Base-by-base conservation (phyloP, 2,329 filamentous ascomycete species). In the Paradendryphiella salina region DNA sequence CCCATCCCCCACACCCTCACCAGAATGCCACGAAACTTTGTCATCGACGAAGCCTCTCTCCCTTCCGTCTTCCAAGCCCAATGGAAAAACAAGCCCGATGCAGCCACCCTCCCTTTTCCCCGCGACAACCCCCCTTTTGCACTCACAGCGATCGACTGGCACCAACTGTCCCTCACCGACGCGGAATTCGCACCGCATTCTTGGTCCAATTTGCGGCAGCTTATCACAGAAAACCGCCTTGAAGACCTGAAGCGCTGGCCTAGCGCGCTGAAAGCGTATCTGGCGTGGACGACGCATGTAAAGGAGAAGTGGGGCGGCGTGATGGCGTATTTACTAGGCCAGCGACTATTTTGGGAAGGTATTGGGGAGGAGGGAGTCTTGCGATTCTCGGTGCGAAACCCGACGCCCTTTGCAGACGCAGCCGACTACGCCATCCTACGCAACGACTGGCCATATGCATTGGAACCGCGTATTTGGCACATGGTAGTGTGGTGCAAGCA, bases 361-460 rank as follows among this genome's bases (percentile, higher is more conserved):
- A 23, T 61, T 28, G 33, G 56, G 5, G 34, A 34, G 2, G 46
- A 52, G 0, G 62, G 61, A 7, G 58, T 56, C 5, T 51, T 70
- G 29, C 33, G 41, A 3, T 80, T 82, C 56, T 57, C 68, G 4
- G 75, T 77, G 50, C 67, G 70, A 14, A 80, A 80, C 52, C 60
- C 72, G 9, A 73, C 68, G 3, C 82, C 83, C 0, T 85, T 86
- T 65, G 77, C 75, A 38, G 75, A 84, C 59, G 57, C 73, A 8
- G 63, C 67, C 28, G 83, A 86, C 67, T 85, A 79, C 67, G 76
- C 73, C 49, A 80, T 85, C 46, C 72, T 85, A 38, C 73, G 73
- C 35, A 86, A 86, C 61, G 84, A 86, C 67, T 86, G 84, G 84
- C 81, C 82, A 1, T 86, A 86, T 67, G 83, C 82, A 3, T 61